Base-by-base conservation (phyloP, 2,329 filamentous ascomycete species). In the Aspergillus proliferans region DNA sequence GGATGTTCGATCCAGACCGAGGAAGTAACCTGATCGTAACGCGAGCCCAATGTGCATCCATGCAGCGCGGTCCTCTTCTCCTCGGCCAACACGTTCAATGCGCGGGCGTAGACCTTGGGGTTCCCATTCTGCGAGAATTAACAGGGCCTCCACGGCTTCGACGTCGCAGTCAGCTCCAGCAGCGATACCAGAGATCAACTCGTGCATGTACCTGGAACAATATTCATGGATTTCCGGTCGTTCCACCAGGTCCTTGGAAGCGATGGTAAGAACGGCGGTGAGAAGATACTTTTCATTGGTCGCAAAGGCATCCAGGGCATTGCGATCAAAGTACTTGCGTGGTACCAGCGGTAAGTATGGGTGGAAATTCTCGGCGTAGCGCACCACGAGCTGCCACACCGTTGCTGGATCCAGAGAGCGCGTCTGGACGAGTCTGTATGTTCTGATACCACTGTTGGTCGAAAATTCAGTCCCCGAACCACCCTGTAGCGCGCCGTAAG, bases 11-110 rank as follows among this genome's bases (percentile, higher is more conserved):
- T 88, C 85, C 15, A 88, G 72, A 1, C 82, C 81, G 14, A 87
- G 78, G 45, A 85, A 85, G 61, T 88, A 88, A 0, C 81, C 85
- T 2, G 86, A 79, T 6, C 85, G 77, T 6, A 88, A 69, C 3
- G 85, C 85, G 18, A 85, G 77, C 1, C 85, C 85, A 5, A 87
- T 83, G 57, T 87, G 82, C 84, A 88, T 88, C 85, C 85, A 88
- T 0, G 84, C 84, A 26, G 85, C 84, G 41, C 85, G 78, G 57
- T 88, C 85, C 61, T 88, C 85, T 63, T 88, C 85, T 7, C 85
- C 85, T 48, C 84, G 77, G 0, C 85, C 85, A 18, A 88, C 82
- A 22, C 79, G 75, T 28, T 81, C 81, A 26, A 81, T 79, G 30
- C 78, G 72, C 2, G 77, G 77, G 5, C 82, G 73, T 2, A 83